Percentiles rank a stretch among this genome's conserved stretches.
phyloP scores from a whole-genome alignment of 2,329 filamentous ascomycete species.

The Huntiella abstrusa region DNA sequence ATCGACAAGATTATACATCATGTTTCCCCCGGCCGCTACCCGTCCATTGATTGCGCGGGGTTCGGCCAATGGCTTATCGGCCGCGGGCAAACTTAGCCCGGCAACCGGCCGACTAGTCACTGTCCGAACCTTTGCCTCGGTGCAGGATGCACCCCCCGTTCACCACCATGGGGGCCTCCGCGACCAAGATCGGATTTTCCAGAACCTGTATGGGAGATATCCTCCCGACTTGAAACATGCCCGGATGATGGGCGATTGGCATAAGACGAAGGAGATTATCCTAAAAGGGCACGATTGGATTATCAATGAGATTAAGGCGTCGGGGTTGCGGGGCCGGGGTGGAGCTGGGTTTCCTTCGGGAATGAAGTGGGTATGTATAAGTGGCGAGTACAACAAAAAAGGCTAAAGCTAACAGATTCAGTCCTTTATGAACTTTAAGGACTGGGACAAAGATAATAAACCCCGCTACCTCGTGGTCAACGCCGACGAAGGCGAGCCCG shows the following conservation, averaged over 20 bases:
- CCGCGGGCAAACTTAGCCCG: slow-evolving; percentile 16
- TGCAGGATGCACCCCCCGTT: slow-evolving; percentile 44
- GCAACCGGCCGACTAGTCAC: slow-evolving; percentile 16
- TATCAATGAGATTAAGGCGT: slow-evolving; percentile 92
- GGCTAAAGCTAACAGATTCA: slow-evolving; percentile 19
- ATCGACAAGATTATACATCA: slow-evolving; percentile 22
- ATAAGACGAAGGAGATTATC: slow-evolving; percentile 98
- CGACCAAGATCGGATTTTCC: slow-evolving; percentile 97
- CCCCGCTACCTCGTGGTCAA: slow-evolving; percentile 96
- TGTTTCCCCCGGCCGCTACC: slow-evolving; percentile 20
- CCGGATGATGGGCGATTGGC: slow-evolving; percentile 97
- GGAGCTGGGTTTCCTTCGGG: slow-evolving; percentile 96
- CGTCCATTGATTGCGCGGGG: slow-evolving; percentile 14
- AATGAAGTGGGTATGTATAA: slow-evolving; percentile 77
- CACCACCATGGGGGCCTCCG: slow-evolving; percentile 71
- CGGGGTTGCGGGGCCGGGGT: slow-evolving; percentile 83
- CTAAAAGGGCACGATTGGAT: slow-evolving; percentile 96
- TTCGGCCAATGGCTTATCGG: no score
- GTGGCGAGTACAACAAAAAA: neutral
- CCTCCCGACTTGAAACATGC: slow-evolving; percentile 81
- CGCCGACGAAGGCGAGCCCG: slow-evolving; percentile 94
- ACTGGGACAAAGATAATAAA: slow-evolving; percentile 95
- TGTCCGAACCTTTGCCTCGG: slow-evolving; percentile 59
- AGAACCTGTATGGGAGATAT: slow-evolving; percentile 91
- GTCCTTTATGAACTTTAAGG: slow-evolving; percentile 99